A percentile compares a stretch with the other conserved stretches of the same genome.
phyloP scores from a whole-genome alignment of 148 eudicot genomes.

The Chenopodium suecicum region DNA sequence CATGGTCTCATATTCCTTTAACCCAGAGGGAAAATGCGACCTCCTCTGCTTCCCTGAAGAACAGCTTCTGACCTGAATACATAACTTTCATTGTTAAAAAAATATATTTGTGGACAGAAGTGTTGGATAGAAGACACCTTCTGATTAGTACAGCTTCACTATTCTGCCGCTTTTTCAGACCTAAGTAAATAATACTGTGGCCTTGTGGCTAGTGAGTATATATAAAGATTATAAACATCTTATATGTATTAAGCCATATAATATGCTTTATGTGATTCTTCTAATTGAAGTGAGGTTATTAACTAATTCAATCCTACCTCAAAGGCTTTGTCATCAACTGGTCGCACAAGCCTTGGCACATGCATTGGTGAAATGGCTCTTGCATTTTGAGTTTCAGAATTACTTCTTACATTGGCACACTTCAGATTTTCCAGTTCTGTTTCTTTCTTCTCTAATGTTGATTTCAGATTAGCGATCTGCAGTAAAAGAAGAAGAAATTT shows the following conservation, averaged over 20 bases:
- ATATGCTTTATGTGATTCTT: neutral
- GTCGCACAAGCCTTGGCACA: slow-evolving; percentile 42
- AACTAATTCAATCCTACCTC: slow-evolving; percentile 44
- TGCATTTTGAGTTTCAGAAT: slow-evolving; percentile 42
- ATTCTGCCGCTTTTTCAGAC: neutral
- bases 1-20: slow-evolving; percentile 54
- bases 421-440: slow-evolving; percentile 67
- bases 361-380: slow-evolving; percentile 65
- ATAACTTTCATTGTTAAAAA: neutral
- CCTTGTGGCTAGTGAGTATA: neutral
- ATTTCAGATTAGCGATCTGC: slow-evolving; percentile 77
- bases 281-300: neutral
- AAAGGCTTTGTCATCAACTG: slow-evolving; percentile 45
- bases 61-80: slow-evolving; percentile 69
- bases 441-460: slow-evolving; percentile 73
- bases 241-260: too few relatives aligned
- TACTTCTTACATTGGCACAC: slow-evolving; percentile 37
- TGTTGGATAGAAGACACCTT: neutral
- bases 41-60: slow-evolving; percentile 75
- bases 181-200: neutral
- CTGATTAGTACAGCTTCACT: neutral
- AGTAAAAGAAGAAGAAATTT: slow-evolving; percentile 1
- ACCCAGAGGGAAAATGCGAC: slow-evolving; percentile 52
- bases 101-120: neutral
- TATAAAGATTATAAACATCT: neutral